phyloP scores from a whole-genome alignment of 2,329 filamentous ascomycete species.

The Hymenoscyphus infarciens region DNA sequence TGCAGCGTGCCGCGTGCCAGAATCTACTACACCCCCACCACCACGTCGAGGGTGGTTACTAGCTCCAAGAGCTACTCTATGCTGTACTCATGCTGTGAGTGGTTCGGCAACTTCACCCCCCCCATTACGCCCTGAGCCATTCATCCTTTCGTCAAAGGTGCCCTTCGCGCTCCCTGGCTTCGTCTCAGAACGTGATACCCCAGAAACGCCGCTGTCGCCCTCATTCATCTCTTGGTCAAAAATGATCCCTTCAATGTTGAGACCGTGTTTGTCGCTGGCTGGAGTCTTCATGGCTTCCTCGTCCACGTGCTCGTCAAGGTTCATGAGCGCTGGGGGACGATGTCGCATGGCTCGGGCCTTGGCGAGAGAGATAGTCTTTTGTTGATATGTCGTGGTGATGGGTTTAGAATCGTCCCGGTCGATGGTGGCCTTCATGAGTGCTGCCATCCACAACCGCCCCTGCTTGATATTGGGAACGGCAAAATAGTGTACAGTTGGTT shows the following conservation, averaged over 20 bases:
- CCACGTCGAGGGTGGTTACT: background rate
- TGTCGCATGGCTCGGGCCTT: slow-evolving; percentile 87
- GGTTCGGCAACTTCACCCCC: slow-evolving; percentile 15
- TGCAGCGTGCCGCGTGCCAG: slow-evolving; percentile 11
- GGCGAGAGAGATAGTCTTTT: slow-evolving; percentile 89
- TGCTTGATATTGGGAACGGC: slow-evolving; percentile 87
- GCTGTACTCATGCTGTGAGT: slow-evolving; percentile 20
- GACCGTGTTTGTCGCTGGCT: slow-evolving; percentile 32
- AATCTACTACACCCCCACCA: slow-evolving; percentile 12
- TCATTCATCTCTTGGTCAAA: slow-evolving; percentile 33
- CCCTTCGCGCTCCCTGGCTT: slow-evolving; percentile 20
- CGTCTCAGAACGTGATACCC: slow-evolving; percentile 30
- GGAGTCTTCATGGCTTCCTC: slow-evolving; percentile 32
- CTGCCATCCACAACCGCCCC: slow-evolving; percentile 95
- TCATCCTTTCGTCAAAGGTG: slow-evolving; percentile 16
- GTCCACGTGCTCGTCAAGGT: slow-evolving; percentile 48
- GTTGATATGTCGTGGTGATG: slow-evolving; percentile 89
- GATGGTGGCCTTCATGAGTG: slow-evolving; percentile 97
- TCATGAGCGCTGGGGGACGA: slow-evolving; percentile 84
- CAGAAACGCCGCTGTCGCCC: slow-evolving; percentile 35
- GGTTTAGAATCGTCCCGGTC: slow-evolving; percentile 79
- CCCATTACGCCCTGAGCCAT: slow-evolving; percentile 5
- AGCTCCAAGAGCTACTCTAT: slow-evolving; percentile 8
- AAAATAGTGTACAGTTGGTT: slow-evolving; percentile 96
- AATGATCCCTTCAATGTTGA: slow-evolving; percentile 35